Base-by-base conservation (phyloP, 2,329 filamentous ascomycete genomes). In the Xylaria sp. region DNA sequence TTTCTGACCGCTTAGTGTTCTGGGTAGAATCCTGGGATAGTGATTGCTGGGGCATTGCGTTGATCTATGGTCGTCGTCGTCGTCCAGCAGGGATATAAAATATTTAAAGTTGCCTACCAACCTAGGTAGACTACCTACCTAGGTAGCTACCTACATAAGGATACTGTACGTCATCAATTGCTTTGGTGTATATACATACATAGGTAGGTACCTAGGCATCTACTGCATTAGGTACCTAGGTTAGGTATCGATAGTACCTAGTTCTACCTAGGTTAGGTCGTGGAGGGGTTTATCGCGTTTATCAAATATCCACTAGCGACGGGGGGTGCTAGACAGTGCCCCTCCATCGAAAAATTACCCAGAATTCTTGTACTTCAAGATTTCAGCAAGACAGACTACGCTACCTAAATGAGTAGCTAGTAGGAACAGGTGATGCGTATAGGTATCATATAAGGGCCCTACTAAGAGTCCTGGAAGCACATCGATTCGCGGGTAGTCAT, bases 21-120 rank as follows among this genome's bases (percentile, higher is more conserved):
- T 13, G 29, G n/a, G 49, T 20, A 15, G 29, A 36, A 22, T 53
- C 68, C 27, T 27, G 51, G 5, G 66, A 53, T 4, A 61, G 60
- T 45, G 66, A 36, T 5, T 42, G 60, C 31, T 55, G 50, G 38
- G 70, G 13, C 69, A 75, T 75, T 42, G 33, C 59, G 54, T 51
- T 50, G 22, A 25, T 42, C 1, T n/a, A n/a, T n/a, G 27, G 20
- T 29, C 50, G 58, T 44, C 3, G 38, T 38, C 36, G 29, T 27
- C 20, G 22, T 58, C 44, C 7, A 49, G 45, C 42, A 56, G 27
- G 49, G 27, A 53, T 57, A 31, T n/a, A 36, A 11, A 13, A 9
- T 17, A 29, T 47, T 25, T 47, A 49, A 9, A 49, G 45, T 49
- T 49, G 45, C 22, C 29, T 31, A 31, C 29, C 29, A 4, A 11